Base-by-base conservation (phyloP, 2,329 filamentous ascomycete species). In the Xylariaceae sp. region DNA sequence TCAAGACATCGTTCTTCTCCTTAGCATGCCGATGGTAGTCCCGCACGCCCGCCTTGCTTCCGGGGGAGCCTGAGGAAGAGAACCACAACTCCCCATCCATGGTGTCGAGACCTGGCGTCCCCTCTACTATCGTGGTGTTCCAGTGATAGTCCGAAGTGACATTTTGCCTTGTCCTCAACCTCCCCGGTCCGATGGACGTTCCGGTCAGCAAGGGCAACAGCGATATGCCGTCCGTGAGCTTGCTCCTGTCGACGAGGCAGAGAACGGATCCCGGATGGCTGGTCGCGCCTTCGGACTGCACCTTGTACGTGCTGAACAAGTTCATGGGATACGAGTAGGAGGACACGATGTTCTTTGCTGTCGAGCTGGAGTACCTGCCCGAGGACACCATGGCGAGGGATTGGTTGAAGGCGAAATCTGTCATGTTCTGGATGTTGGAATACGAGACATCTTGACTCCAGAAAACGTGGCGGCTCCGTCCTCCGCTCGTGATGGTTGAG, bases 401-500 rank as follows among this genome's bases (percentile, higher is more conserved):
- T 33, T 59, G 54, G 26, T 59, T 59, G 24, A 50, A 56, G 3
- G 54, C 56, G 4, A 43, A 37, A 15, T 54, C 48, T 5, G 54
- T 59, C 55, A 60, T 54, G 38, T 58, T 60, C 29, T 59, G 57
- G 11, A 54, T 56, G 23, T 55, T 59, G n/a, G 45, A 51, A 43
- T 55, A 61, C 1, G 50, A 46, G 18, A 60, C 48, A 14, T 46
- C 41, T 40, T 59, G 57, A 8, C 36, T 46, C 57, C 56, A 60
- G 13, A 44, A 41, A 12, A 51, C 50, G 6, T 44, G 35, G 8
- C 47, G 45, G 5, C 38, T 46, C 12, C 36, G 33, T 7, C 44
- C 43, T 8, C 51, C 51, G 16, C 36, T 50, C 6, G 28, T 39
- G 26, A 59, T 50, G 7, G 42, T 59, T 2, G 57, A 56, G n/a